A percentile compares a stretch with the other conserved stretches of the same genome.
Conservation (phyloP, 2,329 filamentous ascomycete species). For the Trichoderma semiorbis region DNA sequence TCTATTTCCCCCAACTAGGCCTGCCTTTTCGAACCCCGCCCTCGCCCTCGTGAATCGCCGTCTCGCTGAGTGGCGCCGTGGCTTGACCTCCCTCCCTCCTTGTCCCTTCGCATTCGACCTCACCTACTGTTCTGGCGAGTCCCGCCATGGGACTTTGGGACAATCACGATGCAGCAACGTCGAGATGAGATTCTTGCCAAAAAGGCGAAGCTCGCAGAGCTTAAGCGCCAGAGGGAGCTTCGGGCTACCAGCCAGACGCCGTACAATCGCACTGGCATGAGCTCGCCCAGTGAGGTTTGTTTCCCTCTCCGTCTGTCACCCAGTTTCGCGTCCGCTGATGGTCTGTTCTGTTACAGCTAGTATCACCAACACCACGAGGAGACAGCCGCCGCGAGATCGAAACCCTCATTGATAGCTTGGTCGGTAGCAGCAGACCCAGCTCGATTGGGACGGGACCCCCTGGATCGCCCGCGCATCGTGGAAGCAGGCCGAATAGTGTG, state of each 20-base stretch:
- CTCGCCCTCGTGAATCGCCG: not conserved
- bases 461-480: constrained; percentile 61
- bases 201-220: constrained; percentile 92
- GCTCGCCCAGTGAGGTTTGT: constrained; percentile 68
- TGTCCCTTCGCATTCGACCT: not conserved
- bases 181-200: constrained; percentile 96
- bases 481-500: constrained; percentile 84
- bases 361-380: constrained; percentile 67
- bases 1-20: not conserved
- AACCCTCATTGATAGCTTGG: constrained; percentile 75
- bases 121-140: constrained; percentile 21
- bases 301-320: constrained; percentile 22
- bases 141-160: constrained; percentile 48
- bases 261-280: constrained; percentile 64
- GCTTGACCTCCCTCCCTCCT: constrained; percentile 12
- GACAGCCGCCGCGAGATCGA: constrained; percentile 76
- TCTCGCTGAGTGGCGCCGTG: not conserved
- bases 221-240: constrained; percentile 87
- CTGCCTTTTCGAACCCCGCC: constrained; percentile 5
- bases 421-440: constrained; percentile 71
- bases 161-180: constrained; percentile 66
- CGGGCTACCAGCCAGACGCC: constrained; percentile 69
- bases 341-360: constrained; percentile 38
- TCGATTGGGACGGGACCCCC: constrained; percentile 62
- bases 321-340: not conserved